A percentile compares a stretch with the other conserved stretches of the same genome.
phyloP scores from a whole-genome alignment of 140 eudicot genomes.

The Anethum foeniculum region DNA sequence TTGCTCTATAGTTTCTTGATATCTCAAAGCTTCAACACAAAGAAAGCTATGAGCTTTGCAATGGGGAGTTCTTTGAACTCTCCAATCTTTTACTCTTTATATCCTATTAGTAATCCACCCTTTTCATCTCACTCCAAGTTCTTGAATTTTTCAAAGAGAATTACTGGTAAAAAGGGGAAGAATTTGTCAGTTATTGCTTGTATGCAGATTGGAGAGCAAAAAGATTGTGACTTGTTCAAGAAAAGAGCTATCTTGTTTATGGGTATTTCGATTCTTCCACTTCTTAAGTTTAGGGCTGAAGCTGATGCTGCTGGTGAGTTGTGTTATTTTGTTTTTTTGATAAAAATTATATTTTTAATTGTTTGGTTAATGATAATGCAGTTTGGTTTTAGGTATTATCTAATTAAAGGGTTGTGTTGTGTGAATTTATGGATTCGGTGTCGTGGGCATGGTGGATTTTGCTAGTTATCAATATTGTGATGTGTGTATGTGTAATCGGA shows the following conservation, averaged over 20 bases:
- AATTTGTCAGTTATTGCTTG: constrained; percentile 24
- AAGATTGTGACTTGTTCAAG: constrained; percentile 23
- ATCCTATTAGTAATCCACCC: constrained; percentile 18
- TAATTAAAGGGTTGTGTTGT: background rate
- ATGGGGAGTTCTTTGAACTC: constrained; percentile 37
- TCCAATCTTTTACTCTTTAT: constrained; percentile 21
- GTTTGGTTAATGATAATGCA: background rate
- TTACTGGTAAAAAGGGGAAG: constrained; percentile 19
- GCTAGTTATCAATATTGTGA: background rate
- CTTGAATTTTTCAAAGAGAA: constrained; percentile 24
- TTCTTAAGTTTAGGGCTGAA: constrained; percentile 40
- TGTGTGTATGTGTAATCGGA: background rate
- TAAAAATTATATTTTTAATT: background rate
- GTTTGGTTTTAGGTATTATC: constrained; percentile 8
- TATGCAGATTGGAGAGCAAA: constrained; percentile 24
- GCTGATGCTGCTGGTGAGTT: constrained; percentile 38
- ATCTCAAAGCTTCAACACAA: background rate
- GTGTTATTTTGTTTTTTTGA: constrained; percentile 16
- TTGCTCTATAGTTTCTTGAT: background rate
- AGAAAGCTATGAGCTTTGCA: constrained; percentile 31
- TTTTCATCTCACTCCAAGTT: constrained; percentile 29
- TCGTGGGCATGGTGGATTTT: constrained; percentile 1
- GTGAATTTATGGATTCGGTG: constrained; percentile 14
- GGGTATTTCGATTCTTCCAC: constrained; percentile 58
- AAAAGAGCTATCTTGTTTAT: constrained; percentile 48